These are phyloP conservation scores for Symbiodinium pilosum DNA, from an alignment of 73 alveolate species.

Conservation along the genomic window DNA sequence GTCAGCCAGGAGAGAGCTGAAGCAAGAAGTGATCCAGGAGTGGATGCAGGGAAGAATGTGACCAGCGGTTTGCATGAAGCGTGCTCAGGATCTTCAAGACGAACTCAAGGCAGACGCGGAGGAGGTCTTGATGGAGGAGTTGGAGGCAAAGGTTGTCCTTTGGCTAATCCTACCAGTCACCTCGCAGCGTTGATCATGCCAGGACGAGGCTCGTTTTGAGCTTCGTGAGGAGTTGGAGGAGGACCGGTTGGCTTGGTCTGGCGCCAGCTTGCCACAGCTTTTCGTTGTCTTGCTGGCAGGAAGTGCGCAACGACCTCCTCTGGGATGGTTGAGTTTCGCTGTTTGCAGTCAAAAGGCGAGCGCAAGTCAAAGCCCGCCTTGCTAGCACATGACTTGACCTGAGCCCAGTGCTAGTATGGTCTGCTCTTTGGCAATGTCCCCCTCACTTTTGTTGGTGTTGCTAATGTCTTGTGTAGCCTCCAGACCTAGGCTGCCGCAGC, in stretches of 20 bases:
- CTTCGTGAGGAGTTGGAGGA: not conserved
- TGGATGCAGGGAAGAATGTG: not conserved
- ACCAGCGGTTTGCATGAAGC: no score
- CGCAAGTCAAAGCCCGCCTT: no score
- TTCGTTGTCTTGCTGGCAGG: not conserved
- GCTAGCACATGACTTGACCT: no score
- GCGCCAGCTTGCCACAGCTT: not conserved
- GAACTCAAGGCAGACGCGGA: not conserved
- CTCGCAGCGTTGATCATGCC: not conserved
- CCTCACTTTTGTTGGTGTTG: no score
- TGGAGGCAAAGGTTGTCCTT: not conserved
- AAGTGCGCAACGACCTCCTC: slow-evolving; percentile 3
- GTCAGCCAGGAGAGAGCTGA: not conserved
- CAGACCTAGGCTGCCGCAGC: not conserved
- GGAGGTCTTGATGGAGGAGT: not conserved
- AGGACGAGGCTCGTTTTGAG: not conserved
- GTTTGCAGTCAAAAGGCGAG: no score
- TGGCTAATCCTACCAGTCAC: not conserved
- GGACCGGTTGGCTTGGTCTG: not conserved
- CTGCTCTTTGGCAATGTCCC: no score
- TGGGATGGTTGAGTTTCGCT: not conserved
- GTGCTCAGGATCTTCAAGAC: not conserved
- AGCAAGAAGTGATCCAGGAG: not conserved
- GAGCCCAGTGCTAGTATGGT: no score
- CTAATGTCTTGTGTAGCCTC: not conserved